Conservation (phyloP, 2,329 filamentous ascomycete species). For the Chaetomiaceae sp. region DNA sequence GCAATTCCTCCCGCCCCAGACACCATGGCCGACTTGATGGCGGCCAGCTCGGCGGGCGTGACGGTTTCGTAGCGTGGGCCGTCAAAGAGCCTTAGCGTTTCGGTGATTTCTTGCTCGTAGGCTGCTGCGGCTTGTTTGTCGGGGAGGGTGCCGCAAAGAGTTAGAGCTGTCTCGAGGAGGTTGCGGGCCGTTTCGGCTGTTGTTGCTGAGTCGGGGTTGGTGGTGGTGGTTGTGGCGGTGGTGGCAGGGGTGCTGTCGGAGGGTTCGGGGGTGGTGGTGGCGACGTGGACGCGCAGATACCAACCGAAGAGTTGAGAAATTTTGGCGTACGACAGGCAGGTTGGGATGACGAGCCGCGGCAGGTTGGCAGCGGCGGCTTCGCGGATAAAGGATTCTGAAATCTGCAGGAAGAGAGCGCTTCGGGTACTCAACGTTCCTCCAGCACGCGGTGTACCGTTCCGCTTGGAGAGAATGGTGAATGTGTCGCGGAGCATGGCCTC, state of each 20-base stretch:
- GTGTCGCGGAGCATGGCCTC: conserved; percentile 25
- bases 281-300: no score
- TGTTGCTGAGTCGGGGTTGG: no score
- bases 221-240: neutral
- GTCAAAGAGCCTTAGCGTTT: conserved; percentile 28
- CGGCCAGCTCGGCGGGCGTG: conserved; percentile 37
- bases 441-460: neutral
- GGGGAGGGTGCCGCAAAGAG: conserved; percentile 33
- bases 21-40: conserved; percentile 45
- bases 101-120: conserved; percentile 28
- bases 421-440: no score
- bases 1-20: conserved; percentile 36
- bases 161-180: conserved; percentile 28
- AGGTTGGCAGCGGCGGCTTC: conserved; percentile 29
- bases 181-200: conserved; percentile 22
- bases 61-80: conserved; percentile 37
- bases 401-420: no score
- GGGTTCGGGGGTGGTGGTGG: neutral
- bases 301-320: conserved; percentile 28
- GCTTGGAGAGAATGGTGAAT: neutral
- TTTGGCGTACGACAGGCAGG: conserved; percentile 31
- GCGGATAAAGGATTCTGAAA: conserved; percentile 30
- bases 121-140: conserved; percentile 28
- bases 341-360: conserved; percentile 36
- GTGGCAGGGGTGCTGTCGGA: neutral